These are phyloP conservation scores for Alnus rubra DNA, from an alignment of 306 rosid genomes.

Conservation along the genomic window DNA sequence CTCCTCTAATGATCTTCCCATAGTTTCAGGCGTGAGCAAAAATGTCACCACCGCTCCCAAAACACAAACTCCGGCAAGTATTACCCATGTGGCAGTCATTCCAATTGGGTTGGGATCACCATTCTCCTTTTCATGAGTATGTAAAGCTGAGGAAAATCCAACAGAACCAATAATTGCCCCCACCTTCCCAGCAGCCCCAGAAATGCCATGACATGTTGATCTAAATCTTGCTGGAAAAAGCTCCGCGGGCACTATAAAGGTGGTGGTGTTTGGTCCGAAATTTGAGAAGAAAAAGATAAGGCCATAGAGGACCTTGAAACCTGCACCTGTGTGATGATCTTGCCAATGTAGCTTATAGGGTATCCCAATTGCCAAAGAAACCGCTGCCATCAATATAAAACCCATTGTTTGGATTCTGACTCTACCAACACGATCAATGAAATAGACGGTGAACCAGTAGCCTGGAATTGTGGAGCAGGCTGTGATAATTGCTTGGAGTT, in stretches of 20 bases:
- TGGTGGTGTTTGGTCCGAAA: conserved; percentile 83
- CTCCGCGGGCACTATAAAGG: conserved; percentile 74
- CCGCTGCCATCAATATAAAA: conserved; percentile 54
- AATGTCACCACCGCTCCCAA: conserved; percentile 58
- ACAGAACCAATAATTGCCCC: conserved; percentile 75
- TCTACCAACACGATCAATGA: conserved; percentile 70
- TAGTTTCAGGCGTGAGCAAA: conserved; percentile 63
- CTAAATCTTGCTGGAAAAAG: conserved; percentile 78
- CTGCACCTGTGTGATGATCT: rapidly evolving
- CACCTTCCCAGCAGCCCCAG: conserved; percentile 41
- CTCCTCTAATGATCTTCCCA: conserved; percentile 64
- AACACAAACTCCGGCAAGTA: conserved; percentile 58
- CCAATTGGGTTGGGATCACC: conserved; percentile 31
- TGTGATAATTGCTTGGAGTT: conserved; percentile 59
- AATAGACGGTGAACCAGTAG: conserved; percentile 57
- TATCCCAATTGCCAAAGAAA: conserved; percentile 52
- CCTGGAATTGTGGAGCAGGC: conserved; percentile 71
- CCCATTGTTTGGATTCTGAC: conserved; percentile 68
- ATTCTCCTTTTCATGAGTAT: not conserved
- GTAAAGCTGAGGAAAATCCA: conserved; percentile 24
- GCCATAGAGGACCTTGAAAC: conserved; percentile 57
- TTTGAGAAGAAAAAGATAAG: conserved; percentile 79
- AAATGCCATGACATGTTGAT: conserved; percentile 67
- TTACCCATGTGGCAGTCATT: conserved; percentile 39
- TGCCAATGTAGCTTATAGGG: conserved; percentile 55